Evolutionary conservation across 768 basidiomycete species (phyloP).

Genomic region (Suillus americanus): DNA sequence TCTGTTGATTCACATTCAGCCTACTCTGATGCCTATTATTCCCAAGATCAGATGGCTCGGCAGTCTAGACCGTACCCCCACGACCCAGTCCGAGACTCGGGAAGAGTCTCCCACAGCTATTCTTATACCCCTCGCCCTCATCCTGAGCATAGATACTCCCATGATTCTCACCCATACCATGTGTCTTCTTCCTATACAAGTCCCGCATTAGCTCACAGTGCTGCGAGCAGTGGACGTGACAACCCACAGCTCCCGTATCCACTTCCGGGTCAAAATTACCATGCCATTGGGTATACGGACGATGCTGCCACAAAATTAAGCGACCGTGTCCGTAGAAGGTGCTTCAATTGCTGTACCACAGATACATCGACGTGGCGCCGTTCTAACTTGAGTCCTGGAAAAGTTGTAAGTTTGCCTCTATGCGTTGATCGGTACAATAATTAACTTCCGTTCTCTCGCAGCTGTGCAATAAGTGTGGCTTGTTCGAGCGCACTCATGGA

Average conservation of each 20-base stretch:
- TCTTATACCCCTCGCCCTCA: slow-evolving; percentile 26
- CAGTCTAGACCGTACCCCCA: slow-evolving; percentile 32
- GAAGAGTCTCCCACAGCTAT: slow-evolving; percentile 37
- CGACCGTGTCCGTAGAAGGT: slow-evolving; percentile 72
- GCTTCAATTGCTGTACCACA: slow-evolving; percentile 85
- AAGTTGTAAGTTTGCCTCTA: slow-evolving; percentile 50
- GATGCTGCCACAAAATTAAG: slow-evolving; percentile 81
- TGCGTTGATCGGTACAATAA: slow-evolving; percentile 4
- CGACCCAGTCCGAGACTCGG: slow-evolving; percentile 32
- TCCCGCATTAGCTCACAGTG: slow-evolving; percentile 26
- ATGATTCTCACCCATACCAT: slow-evolving; percentile 35
- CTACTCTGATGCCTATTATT: slow-evolving; percentile 39
- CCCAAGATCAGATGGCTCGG: slow-evolving; percentile 35
- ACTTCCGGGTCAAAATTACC: slow-evolving; percentile 38
- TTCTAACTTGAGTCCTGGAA: slow-evolving; percentile 75
- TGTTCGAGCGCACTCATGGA: slow-evolving; percentile 81
- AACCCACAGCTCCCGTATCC: slow-evolving; percentile 32
- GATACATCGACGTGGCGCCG: slow-evolving; percentile 83
- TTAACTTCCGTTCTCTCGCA: slow-evolving; percentile 16
- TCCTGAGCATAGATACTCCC: slow-evolving; percentile 31
- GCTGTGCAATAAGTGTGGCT: slow-evolving; percentile 67
- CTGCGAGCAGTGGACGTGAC: slow-evolving; percentile 20
- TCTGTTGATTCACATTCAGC: slow-evolving; percentile 27
- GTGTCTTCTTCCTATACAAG: slow-evolving; percentile 25
- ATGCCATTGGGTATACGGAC: slow-evolving; percentile 57